phyloP scores from a whole-genome alignment of 2,329 filamentous ascomycete genomes.

The Fusarium scirpi region DNA sequence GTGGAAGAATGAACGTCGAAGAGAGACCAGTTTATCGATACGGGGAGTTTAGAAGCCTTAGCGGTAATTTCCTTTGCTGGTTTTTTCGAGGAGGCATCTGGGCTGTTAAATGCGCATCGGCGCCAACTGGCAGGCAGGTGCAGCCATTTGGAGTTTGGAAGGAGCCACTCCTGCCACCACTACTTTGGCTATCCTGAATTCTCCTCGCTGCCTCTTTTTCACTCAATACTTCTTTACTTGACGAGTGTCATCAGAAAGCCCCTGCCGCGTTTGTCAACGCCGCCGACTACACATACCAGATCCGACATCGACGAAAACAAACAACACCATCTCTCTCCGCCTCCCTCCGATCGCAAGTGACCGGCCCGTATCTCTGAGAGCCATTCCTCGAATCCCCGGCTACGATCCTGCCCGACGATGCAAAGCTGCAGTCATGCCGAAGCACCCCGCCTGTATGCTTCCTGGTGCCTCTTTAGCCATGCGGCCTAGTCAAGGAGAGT shows the following conservation, averaged over 20 bases:
- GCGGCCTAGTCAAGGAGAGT: background rate
- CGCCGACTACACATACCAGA: background rate
- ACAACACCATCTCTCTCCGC: background rate
- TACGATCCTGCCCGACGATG: background rate
- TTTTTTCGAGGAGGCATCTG: background rate
- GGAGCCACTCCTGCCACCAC: background rate
- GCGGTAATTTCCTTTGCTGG: background rate
- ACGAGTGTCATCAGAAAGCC: background rate
- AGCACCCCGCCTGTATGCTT: background rate
- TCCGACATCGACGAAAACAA: background rate
- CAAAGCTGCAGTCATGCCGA: background rate
- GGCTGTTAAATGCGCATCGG: background rate
- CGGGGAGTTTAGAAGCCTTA: background rate
- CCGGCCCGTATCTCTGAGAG: background rate
- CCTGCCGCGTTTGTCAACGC: background rate
- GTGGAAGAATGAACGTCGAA: fast-evolving
- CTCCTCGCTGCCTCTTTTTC: background rate
- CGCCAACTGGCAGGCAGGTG: background rate
- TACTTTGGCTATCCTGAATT: background rate
- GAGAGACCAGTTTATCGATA: background rate
- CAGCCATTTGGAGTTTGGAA: background rate
- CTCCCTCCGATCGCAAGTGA: background rate
- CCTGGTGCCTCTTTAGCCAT: background rate
- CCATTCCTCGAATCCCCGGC: background rate
- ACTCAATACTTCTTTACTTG: background rate